phyloP scores from a whole-genome alignment of 768 basidiomycete genomes.

The Leccinum obscurum region DNA sequence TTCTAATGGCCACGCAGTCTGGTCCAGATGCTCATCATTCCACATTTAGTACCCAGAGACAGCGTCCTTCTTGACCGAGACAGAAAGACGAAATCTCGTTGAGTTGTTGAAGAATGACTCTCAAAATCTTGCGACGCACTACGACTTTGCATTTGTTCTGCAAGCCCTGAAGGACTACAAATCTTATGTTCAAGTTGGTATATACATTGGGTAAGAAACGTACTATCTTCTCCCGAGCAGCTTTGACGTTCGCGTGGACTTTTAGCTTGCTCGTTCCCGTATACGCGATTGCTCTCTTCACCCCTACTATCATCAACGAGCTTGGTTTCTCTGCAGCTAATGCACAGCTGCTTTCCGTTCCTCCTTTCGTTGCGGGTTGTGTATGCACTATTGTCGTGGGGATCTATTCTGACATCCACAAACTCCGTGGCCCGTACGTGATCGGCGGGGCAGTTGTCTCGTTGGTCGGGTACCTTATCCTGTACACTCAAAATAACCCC shows the following conservation, averaged over 20 bases:
- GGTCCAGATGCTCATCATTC: not conserved
- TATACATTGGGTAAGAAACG: slow-evolving; percentile 41
- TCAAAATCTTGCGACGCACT: slow-evolving; percentile 44
- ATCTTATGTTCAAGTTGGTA: slow-evolving; percentile 32
- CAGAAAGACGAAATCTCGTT: slow-evolving; percentile 41
- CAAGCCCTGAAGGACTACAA: slow-evolving; percentile 50
- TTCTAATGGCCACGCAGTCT: not conserved
- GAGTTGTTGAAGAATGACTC: slow-evolving; percentile 40
- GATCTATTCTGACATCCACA: slow-evolving; percentile 41
- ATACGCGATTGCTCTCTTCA: slow-evolving; percentile 51
- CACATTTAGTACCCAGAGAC: slow-evolving; percentile 50
- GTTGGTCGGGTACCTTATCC: slow-evolving; percentile 51
- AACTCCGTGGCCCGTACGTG: slow-evolving; percentile 51
- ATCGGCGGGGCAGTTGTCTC: slow-evolving; percentile 43
- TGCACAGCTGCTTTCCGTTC: slow-evolving; percentile 51
- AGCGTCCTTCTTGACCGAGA: slow-evolving; percentile 48
- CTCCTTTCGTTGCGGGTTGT: slow-evolving; percentile 50
- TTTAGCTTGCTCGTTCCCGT: slow-evolving; percentile 44
- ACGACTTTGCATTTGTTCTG: slow-evolving; percentile 44
- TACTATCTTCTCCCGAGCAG: not conserved
- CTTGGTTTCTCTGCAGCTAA: slow-evolving; percentile 52
- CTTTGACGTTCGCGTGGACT: slow-evolving; percentile 3
- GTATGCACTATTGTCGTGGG: slow-evolving; percentile 44
- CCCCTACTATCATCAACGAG: slow-evolving; percentile 50
- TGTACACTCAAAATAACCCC: slow-evolving; percentile 36